A percentile compares a stretch with the other conserved stretches of the same genome.
Evolutionary conservation across 768 basidiomycete genomes (phyloP).

Genomic region (Suillus fuscotomentosus): DNA sequence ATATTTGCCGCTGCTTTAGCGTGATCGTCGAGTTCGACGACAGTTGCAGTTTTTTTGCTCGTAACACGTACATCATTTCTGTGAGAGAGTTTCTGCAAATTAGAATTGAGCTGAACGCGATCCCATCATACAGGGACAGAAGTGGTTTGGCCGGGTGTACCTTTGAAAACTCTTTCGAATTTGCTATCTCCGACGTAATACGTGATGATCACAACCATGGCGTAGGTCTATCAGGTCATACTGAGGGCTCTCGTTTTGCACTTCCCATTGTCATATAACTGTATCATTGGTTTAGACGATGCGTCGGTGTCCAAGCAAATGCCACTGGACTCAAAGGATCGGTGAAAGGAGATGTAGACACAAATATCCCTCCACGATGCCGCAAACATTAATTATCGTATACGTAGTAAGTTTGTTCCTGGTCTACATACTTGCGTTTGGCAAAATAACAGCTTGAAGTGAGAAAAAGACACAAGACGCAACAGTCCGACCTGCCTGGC

Average conservation of each 20-base stretch:
- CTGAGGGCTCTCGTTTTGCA: conserved; percentile 19
- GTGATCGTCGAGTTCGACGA: conserved; percentile 32
- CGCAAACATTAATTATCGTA: neutral
- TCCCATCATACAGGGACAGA: neutral
- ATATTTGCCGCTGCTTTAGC: conserved; percentile 51
- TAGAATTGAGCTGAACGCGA: conserved; percentile 8
- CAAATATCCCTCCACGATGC: neutral
- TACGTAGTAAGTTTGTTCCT: neutral
- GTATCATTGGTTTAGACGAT: neutral
- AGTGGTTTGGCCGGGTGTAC: conserved; percentile 17
- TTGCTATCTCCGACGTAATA: conserved; percentile 33
- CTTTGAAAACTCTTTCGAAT: conserved; percentile 43
- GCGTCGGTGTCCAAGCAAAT: neutral
- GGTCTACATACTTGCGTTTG: too few species aligned
- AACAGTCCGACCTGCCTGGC: conserved; percentile 36
- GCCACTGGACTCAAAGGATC: neutral
- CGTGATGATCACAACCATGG: conserved; percentile 26
- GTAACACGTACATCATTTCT: conserved; percentile 54
- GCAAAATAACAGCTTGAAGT: neutral
- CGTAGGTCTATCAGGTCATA: conserved; percentile 6
- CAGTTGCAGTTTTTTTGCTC: conserved; percentile 57
- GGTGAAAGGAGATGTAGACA: neutral
- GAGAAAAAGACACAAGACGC: neutral
- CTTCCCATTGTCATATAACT: conserved; percentile 15
- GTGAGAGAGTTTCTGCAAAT: conserved; percentile 55